Evolutionary conservation across 306 rosid species (phyloP), one percentile per base, ranked within the genome.

Genomic region (Prinsepia uniflora): DNA sequence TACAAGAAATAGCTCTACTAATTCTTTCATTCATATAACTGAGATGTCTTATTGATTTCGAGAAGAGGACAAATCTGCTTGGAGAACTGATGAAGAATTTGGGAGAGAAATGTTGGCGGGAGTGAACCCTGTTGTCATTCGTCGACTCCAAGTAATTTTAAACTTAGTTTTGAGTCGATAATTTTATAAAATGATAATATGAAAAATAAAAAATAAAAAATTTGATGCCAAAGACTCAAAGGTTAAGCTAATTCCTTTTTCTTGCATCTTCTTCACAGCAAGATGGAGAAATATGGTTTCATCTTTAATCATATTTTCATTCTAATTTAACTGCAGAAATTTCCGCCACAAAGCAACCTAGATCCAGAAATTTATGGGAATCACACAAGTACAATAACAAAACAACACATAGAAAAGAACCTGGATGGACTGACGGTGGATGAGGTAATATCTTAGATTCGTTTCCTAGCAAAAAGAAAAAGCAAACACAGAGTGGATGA

Each of bases 51-150:
- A 2, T 8, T 82, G 65, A 12, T 71, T 73, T 81, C 72, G 87
- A 58, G 5, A 75, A 89, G 96, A 80, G 54, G 73, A 83, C 52
- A 69, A 65, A 30, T 75, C 82, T 56, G 96, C 84, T 13, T 89
- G 96, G 96, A 85, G 84, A 85, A 87, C 89, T 15, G 96, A 89
- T 77, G 96, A 85, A 71, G 92, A 90, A 73, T 90, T 90, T 71
- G 89, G 88, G 6, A 79, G 96, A 71, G 92, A 90, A 72, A 87
- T 82, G 88, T 75, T 85, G 68, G 92, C 91, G 14, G 96, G 96
- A 36, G 86, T 87, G 36, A 84, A 89, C 79, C 96, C 96, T n/a
- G 80, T 76, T 59, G 43, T 71, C 64, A 89, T 89, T 61, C 46
- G 41, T 68, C 79, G 76, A 68, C 89, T 92, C 75, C 73, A 82